Base-by-base conservation (phyloP, 2,329 filamentous ascomycete species). In the Verticillium alfalfae region DNA sequence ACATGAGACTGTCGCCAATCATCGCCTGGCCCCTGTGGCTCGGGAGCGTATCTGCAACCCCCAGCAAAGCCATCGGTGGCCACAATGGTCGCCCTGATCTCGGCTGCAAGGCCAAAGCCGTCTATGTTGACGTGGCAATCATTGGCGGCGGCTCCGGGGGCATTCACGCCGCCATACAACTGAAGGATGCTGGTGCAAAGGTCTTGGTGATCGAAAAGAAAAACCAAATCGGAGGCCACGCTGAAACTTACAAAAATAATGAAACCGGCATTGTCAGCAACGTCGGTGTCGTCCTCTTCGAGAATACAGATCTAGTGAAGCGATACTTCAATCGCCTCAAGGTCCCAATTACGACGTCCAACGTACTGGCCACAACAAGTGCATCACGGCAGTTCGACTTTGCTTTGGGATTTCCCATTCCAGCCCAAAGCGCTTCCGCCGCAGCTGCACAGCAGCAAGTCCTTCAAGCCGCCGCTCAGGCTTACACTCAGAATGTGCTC, bases 71-170 rank as follows among this genome's bases (percentile, higher is more conserved):
- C 26, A 31, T 37, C 9, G 36, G 9, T 37, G 36, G 36, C 36
- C 36, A 37, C 36, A 37, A 9, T 13, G 36, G 9, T 9, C 36
- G 36, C 9, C 36, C 36, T 37, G 36, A 37, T 37, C 36, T 13
- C 13, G 9, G 5, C 9, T 37, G 36, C 36, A 37, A 37, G 9
- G 9, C 36, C 9, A 37, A 37, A 3, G 36, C 13, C 36, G 36
- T 65, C 18, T 49, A 61, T 10, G 66, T 66, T 55, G 67, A 70
- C 22, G 64, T 70, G 18, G 62, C 58, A 57, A 66, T 81, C 61
- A 73, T 81, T 41, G 78, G 79, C 41, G 78, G 77, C 2, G 79
- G 79, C 34, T 68, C 73, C 1, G 65, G 69, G 26, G 78, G 78
- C 6, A 76, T 73, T 0, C 74, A 79, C 63, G 70, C 75, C 10